Base-by-base conservation (phyloP, 345 rosid genomes). In the Brassica nigra region DNA sequence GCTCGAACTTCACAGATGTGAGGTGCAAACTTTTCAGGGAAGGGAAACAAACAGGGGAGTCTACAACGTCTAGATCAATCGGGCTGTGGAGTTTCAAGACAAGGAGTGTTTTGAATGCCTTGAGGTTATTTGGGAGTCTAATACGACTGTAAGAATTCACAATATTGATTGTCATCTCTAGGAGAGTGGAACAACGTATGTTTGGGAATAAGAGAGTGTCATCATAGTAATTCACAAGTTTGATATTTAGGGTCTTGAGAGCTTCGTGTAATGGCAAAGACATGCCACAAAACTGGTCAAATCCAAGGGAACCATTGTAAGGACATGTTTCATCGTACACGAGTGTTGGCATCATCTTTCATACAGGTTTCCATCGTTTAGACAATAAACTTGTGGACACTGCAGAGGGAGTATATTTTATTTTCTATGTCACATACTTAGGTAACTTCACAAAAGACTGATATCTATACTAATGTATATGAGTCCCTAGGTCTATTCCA, bases 191-290 rank as follows among this genome's bases (percentile, higher is more conserved):
- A 5, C 36, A 33, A 5, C 36, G 36, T 6, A 33, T 33, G 36
- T 33, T 33, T 33, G 36, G 36, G 36, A 33, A 74, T 37, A 37
- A 14, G 0, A 54, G 7, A 65, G 78, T 33, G 65, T 65, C 63
- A 2, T 65, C 1, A 4, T 34, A 52, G 2, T 23, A 15, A 2
- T 33, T n/a, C 4, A 0, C 3, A 52, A 75, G 78, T 52, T 33
- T 34, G 49, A 75, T 20, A 23, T 4, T 8, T 75, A 75, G 78
- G 71, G 71, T 65, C 65, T 54, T 65, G 55, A 75, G 64, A 52
- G 62, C 70, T 31, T 74, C 39, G 5, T 67, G 79, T 58, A 76
- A 58, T 3, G 3, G 16, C 42, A 76, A 76, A 5, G 66, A 76
- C 44, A n/a, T 27, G 2, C 31, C 8, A 67, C 67, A 67, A 20